These are phyloP conservation scores for Coniella vitis DNA, from an alignment of 2,329 filamentous ascomycete species.

Conservation along the genomic window DNA sequence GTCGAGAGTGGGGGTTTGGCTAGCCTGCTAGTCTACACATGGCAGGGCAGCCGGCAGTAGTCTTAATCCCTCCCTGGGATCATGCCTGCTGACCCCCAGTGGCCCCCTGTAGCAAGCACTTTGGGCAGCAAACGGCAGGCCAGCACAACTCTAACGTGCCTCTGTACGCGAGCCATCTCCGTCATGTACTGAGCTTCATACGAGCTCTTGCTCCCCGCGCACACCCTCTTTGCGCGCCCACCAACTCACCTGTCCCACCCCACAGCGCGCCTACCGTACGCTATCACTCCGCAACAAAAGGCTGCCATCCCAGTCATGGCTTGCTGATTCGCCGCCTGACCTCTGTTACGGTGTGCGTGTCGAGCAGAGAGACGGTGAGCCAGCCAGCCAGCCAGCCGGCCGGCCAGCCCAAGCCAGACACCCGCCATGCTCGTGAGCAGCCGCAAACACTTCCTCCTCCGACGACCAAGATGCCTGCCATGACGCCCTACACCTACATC, in stretches of 20 bases:
- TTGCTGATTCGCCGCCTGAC: background rate
- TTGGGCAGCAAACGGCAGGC: background rate
- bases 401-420: background rate
- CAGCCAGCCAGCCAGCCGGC: background rate
- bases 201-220: background rate
- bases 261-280: background rate
- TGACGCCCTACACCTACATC: slow-evolving; percentile 58
- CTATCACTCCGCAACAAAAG: background rate
- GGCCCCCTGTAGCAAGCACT: background rate
- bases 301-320: background rate
- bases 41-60: no score
- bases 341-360: background rate
- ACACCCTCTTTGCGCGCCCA: no score
- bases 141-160: background rate
- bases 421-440: background rate
- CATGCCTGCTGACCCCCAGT: background rate
- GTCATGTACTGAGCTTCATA: background rate
- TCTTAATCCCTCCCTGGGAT: no score
- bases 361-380: background rate
- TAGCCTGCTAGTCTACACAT: no score
- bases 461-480: slow-evolving; percentile 36
- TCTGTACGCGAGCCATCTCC: background rate
- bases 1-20: background rate
- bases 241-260: background rate
- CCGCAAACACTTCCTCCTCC: background rate